A percentile compares a stretch with the other conserved stretches of the same genome.
Evolutionary conservation across 2,329 filamentous ascomycete species (phyloP).

Genomic region (Hymenoscyphus albidus): DNA sequence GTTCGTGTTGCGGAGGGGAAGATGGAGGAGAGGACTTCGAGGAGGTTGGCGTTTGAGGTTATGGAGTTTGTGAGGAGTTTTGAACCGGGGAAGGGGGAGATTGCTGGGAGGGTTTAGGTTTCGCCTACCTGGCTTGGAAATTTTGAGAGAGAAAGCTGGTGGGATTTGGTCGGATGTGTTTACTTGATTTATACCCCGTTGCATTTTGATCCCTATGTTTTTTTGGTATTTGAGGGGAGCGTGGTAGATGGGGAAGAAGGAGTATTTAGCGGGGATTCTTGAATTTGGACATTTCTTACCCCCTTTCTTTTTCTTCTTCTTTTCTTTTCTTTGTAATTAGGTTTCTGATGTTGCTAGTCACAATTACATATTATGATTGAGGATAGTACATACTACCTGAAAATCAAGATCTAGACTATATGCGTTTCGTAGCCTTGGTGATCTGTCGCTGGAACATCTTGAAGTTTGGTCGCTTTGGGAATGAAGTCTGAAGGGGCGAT

Average conservation of each 20-base stretch:
- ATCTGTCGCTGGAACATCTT: no score
- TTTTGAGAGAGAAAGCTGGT: no score
- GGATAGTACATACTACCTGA: neutral
- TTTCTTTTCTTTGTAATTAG: neutral
- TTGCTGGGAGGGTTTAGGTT: neutral
- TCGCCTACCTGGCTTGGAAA: neutral
- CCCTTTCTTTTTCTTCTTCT: neutral
- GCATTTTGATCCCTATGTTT: neutral
- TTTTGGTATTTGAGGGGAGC: neutral
- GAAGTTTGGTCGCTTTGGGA: neutral
- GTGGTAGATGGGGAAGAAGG: neutral
- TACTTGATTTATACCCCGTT: conserved; percentile 3
- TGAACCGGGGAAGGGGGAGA: conserved; percentile 20
- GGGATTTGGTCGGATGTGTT: neutral
- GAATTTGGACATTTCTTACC: no score
- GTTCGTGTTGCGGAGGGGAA: conserved; percentile 44
- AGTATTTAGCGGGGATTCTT: neutral
- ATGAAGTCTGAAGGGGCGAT: no score
- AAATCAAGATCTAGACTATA: no score
- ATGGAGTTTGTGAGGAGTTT: conserved; percentile 65
- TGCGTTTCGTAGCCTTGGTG: no score
- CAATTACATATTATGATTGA: neutral
- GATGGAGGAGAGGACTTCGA: conserved; percentile 66
- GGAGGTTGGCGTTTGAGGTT: conserved; percentile 81
- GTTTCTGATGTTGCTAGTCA: neutral